A percentile compares a stretch with the other conserved stretches of the same genome.
These are phyloP conservation scores for Penicillium expansum DNA, from an alignment of 2,329 filamentous ascomycete genomes.

Conservation along the genomic window DNA sequence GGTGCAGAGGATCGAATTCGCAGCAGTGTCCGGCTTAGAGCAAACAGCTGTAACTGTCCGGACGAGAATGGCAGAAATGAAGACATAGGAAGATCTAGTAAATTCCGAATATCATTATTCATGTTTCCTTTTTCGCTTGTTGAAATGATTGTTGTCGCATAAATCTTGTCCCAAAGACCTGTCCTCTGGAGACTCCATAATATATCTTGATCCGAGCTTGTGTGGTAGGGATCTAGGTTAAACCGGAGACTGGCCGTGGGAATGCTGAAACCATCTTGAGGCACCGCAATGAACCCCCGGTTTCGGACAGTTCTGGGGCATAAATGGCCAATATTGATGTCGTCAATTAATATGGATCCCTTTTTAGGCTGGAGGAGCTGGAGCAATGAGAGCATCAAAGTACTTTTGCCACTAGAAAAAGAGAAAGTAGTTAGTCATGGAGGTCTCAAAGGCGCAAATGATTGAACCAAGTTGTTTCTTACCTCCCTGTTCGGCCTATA, in stretches of 20 bases:
- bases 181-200: neutral
- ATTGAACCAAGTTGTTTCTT: neutral
- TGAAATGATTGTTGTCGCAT: neutral
- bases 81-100: conserved; percentile 3
- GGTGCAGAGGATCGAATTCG: neutral
- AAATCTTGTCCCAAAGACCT: conserved; percentile 1
- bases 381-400: neutral
- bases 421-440: neutral
- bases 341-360: neutral
- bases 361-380: neutral
- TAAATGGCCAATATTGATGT: neutral
- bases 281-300: conserved; percentile 9
- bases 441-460: neutral
- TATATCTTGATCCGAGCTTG: neutral
- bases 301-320: neutral
- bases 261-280: conserved; percentile 9
- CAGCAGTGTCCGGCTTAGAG: conserved; percentile 2
- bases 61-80: conserved; percentile 6
- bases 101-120: neutral
- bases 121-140: neutral
- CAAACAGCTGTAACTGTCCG: conserved; percentile 6
- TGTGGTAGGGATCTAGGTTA: conserved; percentile 8
- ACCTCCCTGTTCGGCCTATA: conserved; percentile 7
- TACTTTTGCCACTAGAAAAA: neutral
- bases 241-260: conserved; percentile 4